These are phyloP conservation scores for Boeremia lycopersici DNA, from an alignment of 2,329 filamentous ascomycete species.

Conservation along the genomic window DNA sequence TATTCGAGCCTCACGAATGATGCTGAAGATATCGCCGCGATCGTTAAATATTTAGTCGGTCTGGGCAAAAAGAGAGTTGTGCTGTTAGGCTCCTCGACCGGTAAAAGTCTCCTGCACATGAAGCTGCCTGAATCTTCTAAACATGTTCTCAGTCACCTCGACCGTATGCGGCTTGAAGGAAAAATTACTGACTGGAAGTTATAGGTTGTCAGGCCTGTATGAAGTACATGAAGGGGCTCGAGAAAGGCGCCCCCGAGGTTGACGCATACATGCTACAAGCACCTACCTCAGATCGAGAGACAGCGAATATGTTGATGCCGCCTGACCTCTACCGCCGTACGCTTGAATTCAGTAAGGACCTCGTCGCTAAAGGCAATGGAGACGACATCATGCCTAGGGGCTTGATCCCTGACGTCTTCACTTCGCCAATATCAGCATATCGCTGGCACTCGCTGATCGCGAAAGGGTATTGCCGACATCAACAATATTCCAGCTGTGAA, in stretches of 20 bases:
- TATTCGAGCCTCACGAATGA: constrained; percentile 26
- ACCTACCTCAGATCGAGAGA: constrained; percentile 25
- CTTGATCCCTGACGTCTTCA: constrained; percentile 18
- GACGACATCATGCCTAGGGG: not conserved
- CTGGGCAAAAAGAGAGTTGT: constrained; percentile 14
- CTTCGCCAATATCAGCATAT: constrained; percentile 23
- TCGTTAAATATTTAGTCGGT: constrained; percentile 18
- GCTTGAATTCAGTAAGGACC: constrained; percentile 11
- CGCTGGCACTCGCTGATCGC: constrained; percentile 24
- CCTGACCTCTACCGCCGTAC: constrained; percentile 6
- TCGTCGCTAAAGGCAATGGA: constrained; percentile 1
- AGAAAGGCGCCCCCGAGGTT: not conserved
- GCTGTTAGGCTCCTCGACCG: constrained; percentile 18
- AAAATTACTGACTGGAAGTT: not conserved
- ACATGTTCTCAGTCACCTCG: not conserved
- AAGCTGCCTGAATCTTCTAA: too few relatives aligned
- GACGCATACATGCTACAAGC: constrained; percentile 24
- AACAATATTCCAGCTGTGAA: not conserved
- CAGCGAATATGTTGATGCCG: constrained; percentile 21
- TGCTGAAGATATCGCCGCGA: constrained; percentile 18
- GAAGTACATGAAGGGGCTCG: not conserved
- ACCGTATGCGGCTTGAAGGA: not conserved
- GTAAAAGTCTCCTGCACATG: not conserved
- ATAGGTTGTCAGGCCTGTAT: not conserved
- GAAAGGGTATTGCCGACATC: not conserved